Base-by-base conservation (phyloP, 345 rosid species). In the Sonneratia alba region DNA sequence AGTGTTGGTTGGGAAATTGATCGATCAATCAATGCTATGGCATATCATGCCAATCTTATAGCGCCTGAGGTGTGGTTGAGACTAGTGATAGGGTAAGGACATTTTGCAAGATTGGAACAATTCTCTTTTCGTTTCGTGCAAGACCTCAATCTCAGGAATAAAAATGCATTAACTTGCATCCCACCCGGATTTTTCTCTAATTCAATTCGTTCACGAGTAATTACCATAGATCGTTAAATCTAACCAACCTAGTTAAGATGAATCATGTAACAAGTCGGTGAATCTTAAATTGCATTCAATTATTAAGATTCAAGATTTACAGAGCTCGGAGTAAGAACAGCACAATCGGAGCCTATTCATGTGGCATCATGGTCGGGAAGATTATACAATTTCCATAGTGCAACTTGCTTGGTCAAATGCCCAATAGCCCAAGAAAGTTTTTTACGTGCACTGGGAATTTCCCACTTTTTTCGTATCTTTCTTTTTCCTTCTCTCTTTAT, bases 1-100 rank as follows among this genome's bases (percentile, higher is more conserved):
- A 22, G 21, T 55, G 76, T 80, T 85, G 76, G 87, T 79, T 82
- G 90, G 78, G 80, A 77, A 68, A 13, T 21, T 80, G 73, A 77
- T 78, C 67, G 72, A 83, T 83, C 75, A 72, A 79, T 76, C 63
- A 81, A 81, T 81, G 80, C 76, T 78, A 0, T 78, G 34, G 63
- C 19, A 9, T 11, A 36, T 72, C 27, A 6, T 38, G 21, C 70
- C 38, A 69, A 69, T 13, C 27, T 43, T 21, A 34, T 47, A 69
- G 61, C 57, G 15, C 45, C 19, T 47, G 61, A 69, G 24, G 7
- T 27, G 64, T 59, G 64, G 64, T 22, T 22, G 64, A 59, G 64
- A 53, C 59, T 53, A 18, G 7, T n/a, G 8, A 36, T 13, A 21
- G 21, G 9, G 43, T 40, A 0, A 40, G 43, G 43, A 51, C 12